These are phyloP conservation scores for Fraxinus floribunda DNA, from an alignment of 305 asterid genomes.

Conservation along the genomic window DNA sequence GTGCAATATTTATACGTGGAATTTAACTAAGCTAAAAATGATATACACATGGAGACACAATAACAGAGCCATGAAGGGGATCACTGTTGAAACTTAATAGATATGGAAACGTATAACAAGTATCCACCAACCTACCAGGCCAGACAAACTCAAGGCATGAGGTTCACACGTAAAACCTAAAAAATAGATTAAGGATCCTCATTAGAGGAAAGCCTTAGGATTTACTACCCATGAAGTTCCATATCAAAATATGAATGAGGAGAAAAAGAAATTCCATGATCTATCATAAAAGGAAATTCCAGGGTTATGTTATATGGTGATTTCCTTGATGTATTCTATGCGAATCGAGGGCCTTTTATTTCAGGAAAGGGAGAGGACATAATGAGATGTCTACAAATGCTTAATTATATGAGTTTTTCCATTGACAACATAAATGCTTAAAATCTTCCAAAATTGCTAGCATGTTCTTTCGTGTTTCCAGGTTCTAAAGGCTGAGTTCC, in stretches of 20 bases:
- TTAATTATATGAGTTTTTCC: not conserved
- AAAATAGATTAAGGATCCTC: not conserved
- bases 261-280: not conserved
- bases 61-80: not conserved
- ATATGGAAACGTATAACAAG: not conserved
- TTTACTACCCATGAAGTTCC: not conserved
- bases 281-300: not conserved
- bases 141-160: not conserved
- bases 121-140: not conserved
- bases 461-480: slow-evolving; percentile 26
- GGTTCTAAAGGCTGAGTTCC: slow-evolving; percentile 84
- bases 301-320: not conserved
- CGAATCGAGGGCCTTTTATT: not conserved
- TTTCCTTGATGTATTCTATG: not conserved
- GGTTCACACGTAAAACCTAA: not conserved
- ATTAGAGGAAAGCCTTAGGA: not conserved
- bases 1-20: not conserved
- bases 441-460: not conserved
- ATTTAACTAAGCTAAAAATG: not conserved
- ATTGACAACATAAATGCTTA: not conserved
- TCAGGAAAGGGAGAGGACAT: not conserved
- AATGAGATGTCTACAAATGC: not conserved
- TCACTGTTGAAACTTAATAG: not conserved
- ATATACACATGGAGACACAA: not conserved
- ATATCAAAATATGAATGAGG: not conserved